phyloP scores from a whole-genome alignment of 306 rosid genomes.

The Argentina anserina region DNA sequence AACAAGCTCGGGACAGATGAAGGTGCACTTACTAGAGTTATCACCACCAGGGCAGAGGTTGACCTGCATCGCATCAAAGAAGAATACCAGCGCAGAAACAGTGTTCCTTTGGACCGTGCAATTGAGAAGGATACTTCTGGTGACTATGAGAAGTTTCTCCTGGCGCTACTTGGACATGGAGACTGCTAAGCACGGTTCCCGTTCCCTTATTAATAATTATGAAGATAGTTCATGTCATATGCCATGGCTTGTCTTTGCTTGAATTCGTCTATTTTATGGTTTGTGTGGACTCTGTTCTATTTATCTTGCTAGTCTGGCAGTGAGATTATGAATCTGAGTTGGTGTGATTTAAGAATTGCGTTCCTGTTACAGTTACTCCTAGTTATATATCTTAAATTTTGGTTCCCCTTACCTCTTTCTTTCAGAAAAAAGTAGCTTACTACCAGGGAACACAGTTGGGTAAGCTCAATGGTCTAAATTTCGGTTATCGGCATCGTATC shows the following conservation, averaged over 20 bases:
- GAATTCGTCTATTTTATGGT: neutral
- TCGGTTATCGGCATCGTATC: too few relatives aligned
- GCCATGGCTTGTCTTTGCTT: neutral
- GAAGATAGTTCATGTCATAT: neutral
- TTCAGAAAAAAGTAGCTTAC: neutral
- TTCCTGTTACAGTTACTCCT: neutral
- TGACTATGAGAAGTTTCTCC: constrained; percentile 68
- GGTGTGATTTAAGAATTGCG: neutral
- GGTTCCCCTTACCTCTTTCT: neutral
- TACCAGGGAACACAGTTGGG: neutral
- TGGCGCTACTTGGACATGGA: constrained; percentile 57
- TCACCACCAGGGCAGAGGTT: constrained; percentile 78
- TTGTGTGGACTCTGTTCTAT: neutral
- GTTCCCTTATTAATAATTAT: neutral
- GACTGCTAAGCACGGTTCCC: constrained; percentile 35
- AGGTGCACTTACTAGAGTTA: constrained; percentile 74
- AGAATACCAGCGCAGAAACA: constrained; percentile 75
- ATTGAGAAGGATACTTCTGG: constrained; percentile 66
- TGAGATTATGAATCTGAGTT: neutral
- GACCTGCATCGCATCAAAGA: constrained; percentile 73
- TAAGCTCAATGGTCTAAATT: too few relatives aligned
- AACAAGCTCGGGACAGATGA: constrained; percentile 83
- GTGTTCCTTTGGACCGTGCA: constrained; percentile 59
- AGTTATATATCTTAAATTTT: neutral
- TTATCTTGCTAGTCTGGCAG: neutral